Evolutionary conservation across 768 basidiomycete genomes (phyloP).

Genomic region (Agaricus blazei): DNA sequence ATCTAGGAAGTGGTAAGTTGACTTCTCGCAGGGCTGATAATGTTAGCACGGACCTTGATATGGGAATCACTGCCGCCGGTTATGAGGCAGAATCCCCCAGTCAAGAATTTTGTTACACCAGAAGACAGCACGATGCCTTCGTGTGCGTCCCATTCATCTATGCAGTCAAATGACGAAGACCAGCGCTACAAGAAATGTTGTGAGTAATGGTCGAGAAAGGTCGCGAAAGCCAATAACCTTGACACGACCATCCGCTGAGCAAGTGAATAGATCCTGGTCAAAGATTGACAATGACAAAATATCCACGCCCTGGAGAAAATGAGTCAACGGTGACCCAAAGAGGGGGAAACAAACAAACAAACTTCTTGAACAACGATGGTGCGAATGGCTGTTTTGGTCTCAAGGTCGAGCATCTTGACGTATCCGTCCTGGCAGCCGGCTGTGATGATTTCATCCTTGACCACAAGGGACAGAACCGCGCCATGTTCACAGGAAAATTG

Average conservation of each 20-base stretch:
- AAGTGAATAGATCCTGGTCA: conserved; percentile 58
- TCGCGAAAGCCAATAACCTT: conserved; percentile 39
- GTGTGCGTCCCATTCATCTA: conserved; percentile 79
- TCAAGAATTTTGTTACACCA: conserved; percentile 39
- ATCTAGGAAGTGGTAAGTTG: conserved; percentile 27
- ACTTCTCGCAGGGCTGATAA: background rate
- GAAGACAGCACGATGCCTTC: conserved; percentile 81
- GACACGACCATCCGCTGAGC: conserved; percentile 63
- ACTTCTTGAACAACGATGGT: conserved; percentile 87
- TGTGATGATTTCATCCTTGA: conserved; percentile 74
- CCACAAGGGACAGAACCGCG: conserved; percentile 78
- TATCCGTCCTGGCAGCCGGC: conserved; percentile 94
- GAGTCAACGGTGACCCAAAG: background rate
- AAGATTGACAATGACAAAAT: conserved; percentile 77
- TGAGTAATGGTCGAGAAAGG: background rate
- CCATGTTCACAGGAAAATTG: conserved; percentile 72
- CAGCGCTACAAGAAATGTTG: conserved; percentile 48
- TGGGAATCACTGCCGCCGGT: conserved; percentile 85
- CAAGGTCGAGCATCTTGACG: conserved; percentile 86
- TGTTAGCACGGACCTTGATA: conserved; percentile 55
- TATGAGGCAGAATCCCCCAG: conserved; percentile 39
- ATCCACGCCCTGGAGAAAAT: conserved; percentile 55
- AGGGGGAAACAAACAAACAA: background rate
- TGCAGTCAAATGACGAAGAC: conserved; percentile 82
- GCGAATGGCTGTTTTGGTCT: conserved; percentile 81